Evolutionary conservation across 106 monocot species (phyloP).

Genomic region (Acanthochlamys bracteata): DNA sequence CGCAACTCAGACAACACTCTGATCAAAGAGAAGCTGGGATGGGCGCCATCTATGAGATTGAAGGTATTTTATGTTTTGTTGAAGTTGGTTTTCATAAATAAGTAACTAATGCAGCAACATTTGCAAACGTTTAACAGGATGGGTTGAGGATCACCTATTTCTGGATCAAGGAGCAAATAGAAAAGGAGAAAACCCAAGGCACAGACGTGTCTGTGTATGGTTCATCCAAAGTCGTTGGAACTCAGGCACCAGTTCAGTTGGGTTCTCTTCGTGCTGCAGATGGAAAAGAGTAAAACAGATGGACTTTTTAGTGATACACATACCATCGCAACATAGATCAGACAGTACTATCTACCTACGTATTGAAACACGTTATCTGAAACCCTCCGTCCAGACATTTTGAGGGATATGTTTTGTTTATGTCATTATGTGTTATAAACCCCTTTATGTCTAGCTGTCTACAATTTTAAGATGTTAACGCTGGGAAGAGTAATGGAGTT

Average conservation of each 20-base stretch:
- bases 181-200: constrained; percentile 69
- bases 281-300: constrained; percentile 60
- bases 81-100: neutral
- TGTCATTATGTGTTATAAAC: too few relatives aligned
- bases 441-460: too few relatives aligned
- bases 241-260: constrained; percentile 90
- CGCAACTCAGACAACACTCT: constrained; percentile 92
- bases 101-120: neutral
- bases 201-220: constrained; percentile 62
- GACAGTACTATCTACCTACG: too few relatives aligned
- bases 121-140: constrained; percentile 38
- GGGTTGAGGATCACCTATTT: constrained; percentile 90
- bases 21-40: constrained; percentile 88
- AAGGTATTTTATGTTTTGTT: constrained; percentile 33
- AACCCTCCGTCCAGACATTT: too few relatives aligned
- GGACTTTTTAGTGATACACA: too few relatives aligned
- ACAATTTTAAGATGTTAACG: too few relatives aligned
- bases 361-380: too few relatives aligned
- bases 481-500: too few relatives aligned
- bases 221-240: constrained; percentile 80
- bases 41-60: constrained; percentile 89
- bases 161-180: constrained; percentile 94
- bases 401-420: too few relatives aligned
- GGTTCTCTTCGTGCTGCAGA: constrained; percentile 95
- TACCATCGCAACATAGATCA: too few relatives aligned